phyloP scores from a whole-genome alignment of 2,329 filamentous ascomycete genomes.

The Ceratocystis diversiconidia region DNA sequence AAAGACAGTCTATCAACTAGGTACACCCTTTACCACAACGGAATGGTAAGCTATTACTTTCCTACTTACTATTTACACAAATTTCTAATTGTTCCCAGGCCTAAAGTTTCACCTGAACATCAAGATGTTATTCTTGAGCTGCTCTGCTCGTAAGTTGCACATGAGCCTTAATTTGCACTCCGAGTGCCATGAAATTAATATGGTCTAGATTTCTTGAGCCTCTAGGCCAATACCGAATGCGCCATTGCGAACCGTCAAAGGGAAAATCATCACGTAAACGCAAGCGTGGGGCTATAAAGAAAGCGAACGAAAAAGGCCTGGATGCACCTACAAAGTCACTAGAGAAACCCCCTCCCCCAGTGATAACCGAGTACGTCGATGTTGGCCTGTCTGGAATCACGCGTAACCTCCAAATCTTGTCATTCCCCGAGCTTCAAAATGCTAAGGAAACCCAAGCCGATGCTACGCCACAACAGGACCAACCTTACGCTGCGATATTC shows the following conservation, averaged over 20 bases:
- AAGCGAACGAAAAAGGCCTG: constrained; percentile 20
- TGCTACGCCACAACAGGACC: not conserved
- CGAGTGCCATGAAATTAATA: constrained; percentile 1
- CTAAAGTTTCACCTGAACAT: constrained; percentile 40
- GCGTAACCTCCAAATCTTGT: constrained; percentile 38
- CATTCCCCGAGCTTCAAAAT: constrained; percentile 18
- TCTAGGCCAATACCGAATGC: constrained; percentile 45
- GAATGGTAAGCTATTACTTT: constrained; percentile 37
- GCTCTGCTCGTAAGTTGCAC: constrained; percentile 42
- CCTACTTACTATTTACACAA: not conserved
- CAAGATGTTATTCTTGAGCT: constrained; percentile 53
- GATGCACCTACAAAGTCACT: not conserved
- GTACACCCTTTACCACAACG: constrained; percentile 47
- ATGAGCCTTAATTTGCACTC: not conserved
- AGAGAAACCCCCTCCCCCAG: constrained; percentile 28
- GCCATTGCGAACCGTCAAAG: constrained; percentile 41
- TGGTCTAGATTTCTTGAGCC: constrained; percentile 44
- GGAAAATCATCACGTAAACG: constrained; percentile 45
- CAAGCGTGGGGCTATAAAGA: constrained; percentile 28
- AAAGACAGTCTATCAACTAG: constrained; percentile 48
- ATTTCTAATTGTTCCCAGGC: constrained; percentile 34
- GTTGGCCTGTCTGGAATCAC: constrained; percentile 52
- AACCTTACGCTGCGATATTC: constrained; percentile 40
- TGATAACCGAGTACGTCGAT: constrained; percentile 43
- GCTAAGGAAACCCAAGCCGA: not conserved